Evolutionary conservation across 495 filamentous ascomycete species (phyloP).

Genomic region (Acidiella bohemica): DNA sequence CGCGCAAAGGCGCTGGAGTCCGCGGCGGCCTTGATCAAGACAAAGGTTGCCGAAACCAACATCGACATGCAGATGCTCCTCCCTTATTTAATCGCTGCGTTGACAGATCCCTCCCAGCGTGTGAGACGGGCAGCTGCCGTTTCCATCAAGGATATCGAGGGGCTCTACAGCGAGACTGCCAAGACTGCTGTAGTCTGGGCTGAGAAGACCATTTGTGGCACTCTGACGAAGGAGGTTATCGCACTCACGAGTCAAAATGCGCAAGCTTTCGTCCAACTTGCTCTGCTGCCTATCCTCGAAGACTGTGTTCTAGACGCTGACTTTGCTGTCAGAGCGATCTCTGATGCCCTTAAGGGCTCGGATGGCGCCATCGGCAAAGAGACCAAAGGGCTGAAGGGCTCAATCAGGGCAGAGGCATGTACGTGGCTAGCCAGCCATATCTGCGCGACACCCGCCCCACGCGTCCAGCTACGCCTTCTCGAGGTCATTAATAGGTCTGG

Average conservation of each 20-base stretch:
- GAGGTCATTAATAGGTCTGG: constrained; percentile 54
- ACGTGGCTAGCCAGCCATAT: constrained; percentile 65
- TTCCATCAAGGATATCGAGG: constrained; percentile 2
- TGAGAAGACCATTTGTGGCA: constrained; percentile 39
- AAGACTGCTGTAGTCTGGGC: neutral
- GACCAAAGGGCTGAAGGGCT: constrained; percentile 42
- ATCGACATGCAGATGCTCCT: constrained; percentile 62
- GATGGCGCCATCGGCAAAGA: neutral
- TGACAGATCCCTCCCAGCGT: constrained; percentile 57
- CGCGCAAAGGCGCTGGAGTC: constrained; percentile 4
- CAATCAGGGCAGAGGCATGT: constrained; percentile 49
- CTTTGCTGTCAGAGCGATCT: constrained; percentile 1
- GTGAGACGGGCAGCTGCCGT: constrained; percentile 64
- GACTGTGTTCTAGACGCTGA: constrained; percentile 63
- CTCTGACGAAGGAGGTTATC: neutral
- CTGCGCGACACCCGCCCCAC: constrained; percentile 48
- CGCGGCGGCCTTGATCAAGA: neutral
- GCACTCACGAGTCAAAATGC: constrained; percentile 40
- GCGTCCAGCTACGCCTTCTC: constrained; percentile 56
- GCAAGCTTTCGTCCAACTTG: constrained; percentile 45
- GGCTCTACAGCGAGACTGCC: constrained; percentile 4
- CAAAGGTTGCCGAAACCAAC: neutral
- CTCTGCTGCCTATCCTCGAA: constrained; percentile 59
- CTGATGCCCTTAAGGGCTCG: constrained; percentile 8
- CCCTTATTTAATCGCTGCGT: constrained; percentile 59